These are phyloP conservation scores for Chlorociboria aeruginascens DNA, from an alignment of 495 filamentous ascomycete species.

Conservation along the genomic window DNA sequence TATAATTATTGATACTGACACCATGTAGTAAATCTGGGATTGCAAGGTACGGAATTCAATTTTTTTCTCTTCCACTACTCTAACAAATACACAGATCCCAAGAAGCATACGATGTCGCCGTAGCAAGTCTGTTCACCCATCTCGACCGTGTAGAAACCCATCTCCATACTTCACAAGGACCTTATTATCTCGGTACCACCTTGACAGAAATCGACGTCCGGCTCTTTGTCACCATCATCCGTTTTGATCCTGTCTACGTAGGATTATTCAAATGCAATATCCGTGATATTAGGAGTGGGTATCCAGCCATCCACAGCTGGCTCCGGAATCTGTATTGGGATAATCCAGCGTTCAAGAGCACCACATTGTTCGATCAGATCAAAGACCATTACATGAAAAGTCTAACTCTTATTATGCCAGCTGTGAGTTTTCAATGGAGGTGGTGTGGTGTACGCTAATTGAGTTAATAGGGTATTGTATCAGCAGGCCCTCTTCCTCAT, in stretches of 20 bases:
- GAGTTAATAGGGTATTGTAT: not conserved
- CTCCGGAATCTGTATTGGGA: slow-evolving; percentile 58
- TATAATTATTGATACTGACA: no score
- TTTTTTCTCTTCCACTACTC: no score
- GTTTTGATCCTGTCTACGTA: slow-evolving; percentile 82
- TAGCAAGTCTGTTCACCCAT: slow-evolving; percentile 55
- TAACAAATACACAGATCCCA: slow-evolving; percentile 25
- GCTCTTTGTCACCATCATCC: slow-evolving; percentile 63
- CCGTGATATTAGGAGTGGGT: slow-evolving; percentile 67
- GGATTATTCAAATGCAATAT: slow-evolving; percentile 93
- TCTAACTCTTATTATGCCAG: slow-evolving; percentile 7
- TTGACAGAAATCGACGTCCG: slow-evolving; percentile 77
- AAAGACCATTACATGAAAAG: slow-evolving; percentile 23
- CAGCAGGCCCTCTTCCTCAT: not conserved
- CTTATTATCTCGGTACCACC: slow-evolving; percentile 53
- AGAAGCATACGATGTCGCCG: slow-evolving; percentile 64
- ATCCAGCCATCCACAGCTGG: slow-evolving; percentile 60
- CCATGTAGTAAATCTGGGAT: slow-evolving; percentile 26
- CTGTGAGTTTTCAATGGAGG: slow-evolving; percentile 25
- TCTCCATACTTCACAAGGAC: slow-evolving; percentile 39
- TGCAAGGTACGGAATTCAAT: slow-evolving; percentile 25
- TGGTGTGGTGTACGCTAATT: not conserved
- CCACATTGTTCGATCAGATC: slow-evolving; percentile 54
- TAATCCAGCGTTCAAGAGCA: slow-evolving; percentile 46
- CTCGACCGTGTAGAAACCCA: slow-evolving; percentile 61